These are phyloP conservation scores for Cavenderia fasciculata DNA, from an alignment of 78 protist species.

Conservation along the genomic window DNA sequence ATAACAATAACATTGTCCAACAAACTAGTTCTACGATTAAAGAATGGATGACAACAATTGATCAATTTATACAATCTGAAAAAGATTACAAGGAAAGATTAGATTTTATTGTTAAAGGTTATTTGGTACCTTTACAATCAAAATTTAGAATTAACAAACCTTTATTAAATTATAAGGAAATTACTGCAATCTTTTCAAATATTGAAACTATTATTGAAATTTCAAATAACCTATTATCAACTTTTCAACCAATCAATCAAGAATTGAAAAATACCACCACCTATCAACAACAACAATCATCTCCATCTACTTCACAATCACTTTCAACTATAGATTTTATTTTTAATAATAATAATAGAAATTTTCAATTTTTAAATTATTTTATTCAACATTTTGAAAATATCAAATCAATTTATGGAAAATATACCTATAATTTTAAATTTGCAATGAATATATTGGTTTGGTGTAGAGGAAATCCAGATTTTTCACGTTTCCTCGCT, in stretches of 20 bases:
- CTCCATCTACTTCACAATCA: background rate
- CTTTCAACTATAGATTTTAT: background rate
- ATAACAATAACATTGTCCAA: background rate
- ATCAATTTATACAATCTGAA: constrained; percentile 19
- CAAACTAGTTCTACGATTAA: background rate
- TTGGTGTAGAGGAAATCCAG: constrained; percentile 70
- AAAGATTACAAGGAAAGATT: constrained; percentile 18
- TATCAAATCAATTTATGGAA: constrained; percentile 57
- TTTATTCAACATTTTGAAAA: constrained; percentile 23
- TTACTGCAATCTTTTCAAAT: constrained; percentile 56
- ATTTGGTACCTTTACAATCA: constrained; percentile 53
- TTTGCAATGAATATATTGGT: constrained; percentile 31
- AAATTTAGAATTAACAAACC: constrained; percentile 74
- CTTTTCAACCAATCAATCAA: too few relatives aligned
- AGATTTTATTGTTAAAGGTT: constrained; percentile 24
- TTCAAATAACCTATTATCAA: background rate
- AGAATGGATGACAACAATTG: constrained; percentile 21
- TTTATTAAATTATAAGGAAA: constrained; percentile 49
- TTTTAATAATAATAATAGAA: background rate
- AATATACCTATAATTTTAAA: constrained; percentile 50
- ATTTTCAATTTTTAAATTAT: background rate
- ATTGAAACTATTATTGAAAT: constrained; percentile 45
- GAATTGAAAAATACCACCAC: too few relatives aligned
- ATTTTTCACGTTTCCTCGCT: background rate
- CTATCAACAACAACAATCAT: too few relatives aligned